Conservation (phyloP, 345 rosid species). For the Aurinia saxatilis region DNA sequence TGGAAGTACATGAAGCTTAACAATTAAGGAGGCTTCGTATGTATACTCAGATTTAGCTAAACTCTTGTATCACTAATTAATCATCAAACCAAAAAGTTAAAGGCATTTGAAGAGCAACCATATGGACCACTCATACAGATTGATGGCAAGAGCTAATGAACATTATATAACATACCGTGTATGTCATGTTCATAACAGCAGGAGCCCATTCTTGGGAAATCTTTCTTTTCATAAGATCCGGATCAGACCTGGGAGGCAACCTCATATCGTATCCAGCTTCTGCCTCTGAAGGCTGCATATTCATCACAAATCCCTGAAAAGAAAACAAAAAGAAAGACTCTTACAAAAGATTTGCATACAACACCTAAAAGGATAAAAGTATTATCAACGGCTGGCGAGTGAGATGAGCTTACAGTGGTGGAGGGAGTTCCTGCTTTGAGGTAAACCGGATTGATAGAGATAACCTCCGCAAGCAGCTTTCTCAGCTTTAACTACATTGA, state of each 20-base stretch:
- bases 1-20: too few species aligned
- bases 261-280: constrained; percentile 85
- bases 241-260: constrained; percentile 73
- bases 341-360: too few species aligned
- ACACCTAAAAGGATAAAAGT: too few species aligned
- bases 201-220: constrained; percentile 93
- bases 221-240: constrained; percentile 48
- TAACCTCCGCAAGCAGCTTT: constrained; percentile 57
- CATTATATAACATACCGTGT: too few species aligned
- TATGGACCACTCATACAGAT: too few species aligned
- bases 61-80: too few species aligned
- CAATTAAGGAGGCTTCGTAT: too few species aligned
- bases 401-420: constrained; percentile 38
- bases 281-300: constrained; percentile 92
- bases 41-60: too few species aligned
- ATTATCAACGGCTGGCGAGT: too few species aligned
- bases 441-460: constrained; percentile 83
- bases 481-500: constrained; percentile 74
- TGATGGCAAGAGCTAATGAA: background rate
- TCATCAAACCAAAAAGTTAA: too few species aligned
- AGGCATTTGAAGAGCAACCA: too few species aligned
- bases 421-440: constrained; percentile 78
- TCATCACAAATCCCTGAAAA: constrained; percentile 78
- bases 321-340: background rate
- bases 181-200: constrained; percentile 63